A percentile compares a stretch with the other conserved stretches of the same genome.
Evolutionary conservation across 2,329 filamentous ascomycete species (phyloP).

Genomic region (Fusarium ramigenum): DNA sequence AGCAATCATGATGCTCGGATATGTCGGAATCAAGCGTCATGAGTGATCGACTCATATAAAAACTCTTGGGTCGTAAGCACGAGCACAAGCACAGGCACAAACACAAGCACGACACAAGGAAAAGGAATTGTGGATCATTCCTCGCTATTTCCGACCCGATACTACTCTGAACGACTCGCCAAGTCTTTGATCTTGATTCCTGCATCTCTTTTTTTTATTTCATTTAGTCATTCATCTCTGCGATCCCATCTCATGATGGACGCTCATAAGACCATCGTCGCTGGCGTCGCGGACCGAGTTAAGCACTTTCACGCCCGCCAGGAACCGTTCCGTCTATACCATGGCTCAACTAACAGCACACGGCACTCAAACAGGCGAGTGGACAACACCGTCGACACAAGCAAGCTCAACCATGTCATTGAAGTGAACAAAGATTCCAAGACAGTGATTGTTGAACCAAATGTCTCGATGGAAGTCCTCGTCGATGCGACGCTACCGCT

Average conservation of each 20-base stretch:
- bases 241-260: conserved; percentile 47
- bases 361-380: conserved; percentile 61
- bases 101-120: background rate
- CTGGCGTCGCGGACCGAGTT: conserved; percentile 54
- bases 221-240: background rate
- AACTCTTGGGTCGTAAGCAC: conserved; percentile 7
- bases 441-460: conserved; percentile 74
- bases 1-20: conserved; percentile 10
- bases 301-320: conserved; percentile 54
- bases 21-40: conserved; percentile 26
- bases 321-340: conserved; percentile 76
- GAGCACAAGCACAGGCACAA: background rate
- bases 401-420: conserved; percentile 69
- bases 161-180: conserved; percentile 24
- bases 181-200: conserved; percentile 4
- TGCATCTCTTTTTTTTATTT: background rate
- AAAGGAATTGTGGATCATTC: conserved; percentile 27
- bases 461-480: conserved; percentile 73
- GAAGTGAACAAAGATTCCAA: conserved; percentile 61
- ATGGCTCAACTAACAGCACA: conserved; percentile 81
- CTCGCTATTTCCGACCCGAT: conserved; percentile 29
- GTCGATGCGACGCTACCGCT: conserved; percentile 65
- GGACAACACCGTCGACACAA: conserved; percentile 73
- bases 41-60: conserved; percentile 7
- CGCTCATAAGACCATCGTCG: conserved; percentile 56